Percentiles rank a stretch among this genome's conserved stretches.
These are phyloP conservation scores for Lasiosphaeris hirsuta DNA, from an alignment of 495 filamentous ascomycete genomes.

Conservation along the genomic window DNA sequence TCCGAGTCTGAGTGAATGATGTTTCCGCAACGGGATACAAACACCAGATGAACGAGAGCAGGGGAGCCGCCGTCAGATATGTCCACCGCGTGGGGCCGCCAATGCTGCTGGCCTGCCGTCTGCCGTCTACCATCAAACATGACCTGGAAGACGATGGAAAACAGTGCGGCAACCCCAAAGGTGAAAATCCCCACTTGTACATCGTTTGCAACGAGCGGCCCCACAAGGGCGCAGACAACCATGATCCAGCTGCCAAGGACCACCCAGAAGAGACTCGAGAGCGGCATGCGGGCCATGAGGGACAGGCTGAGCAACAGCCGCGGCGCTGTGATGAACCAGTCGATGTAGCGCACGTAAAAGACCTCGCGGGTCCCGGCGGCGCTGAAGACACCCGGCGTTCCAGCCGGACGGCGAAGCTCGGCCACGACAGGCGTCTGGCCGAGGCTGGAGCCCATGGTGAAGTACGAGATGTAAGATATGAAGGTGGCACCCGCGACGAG, in stretches of 20 bases:
- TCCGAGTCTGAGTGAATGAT: slow-evolving; percentile 60
- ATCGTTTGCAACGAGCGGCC: slow-evolving; percentile 53
- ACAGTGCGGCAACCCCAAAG: slow-evolving; percentile 58
- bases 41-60: slow-evolving; percentile 55
- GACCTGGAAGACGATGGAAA: slow-evolving; percentile 56
- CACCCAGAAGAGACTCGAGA: slow-evolving; percentile 60
- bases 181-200: slow-evolving; percentile 70
- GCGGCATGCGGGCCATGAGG: slow-evolving; percentile 61
- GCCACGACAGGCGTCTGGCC: slow-evolving; percentile 61
- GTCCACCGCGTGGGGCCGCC: slow-evolving; percentile 47
- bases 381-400: slow-evolving; percentile 32
- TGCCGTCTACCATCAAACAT: slow-evolving; percentile 47
- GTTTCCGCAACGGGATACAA: slow-evolving; percentile 70
- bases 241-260: slow-evolving; percentile 61
- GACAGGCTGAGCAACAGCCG: slow-evolving; percentile 58
- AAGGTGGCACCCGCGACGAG: slow-evolving; percentile 58
- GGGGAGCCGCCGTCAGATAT: slow-evolving; percentile 52
- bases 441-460: slow-evolving; percentile 64
- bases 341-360: slow-evolving; percentile 70
- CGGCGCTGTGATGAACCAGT: slow-evolving; percentile 52
- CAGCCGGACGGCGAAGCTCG: slow-evolving; percentile 42
- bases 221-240: slow-evolving; percentile 61
- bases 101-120: slow-evolving; percentile 50
- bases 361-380: slow-evolving; percentile 55
- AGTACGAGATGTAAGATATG: slow-evolving; percentile 64